Percentiles rank a stretch among this genome's conserved stretches.
These are phyloP conservation scores for Eremochloa ophiuroides DNA, from an alignment of 176 grass and related monocot genomes.

Conservation along the genomic window DNA sequence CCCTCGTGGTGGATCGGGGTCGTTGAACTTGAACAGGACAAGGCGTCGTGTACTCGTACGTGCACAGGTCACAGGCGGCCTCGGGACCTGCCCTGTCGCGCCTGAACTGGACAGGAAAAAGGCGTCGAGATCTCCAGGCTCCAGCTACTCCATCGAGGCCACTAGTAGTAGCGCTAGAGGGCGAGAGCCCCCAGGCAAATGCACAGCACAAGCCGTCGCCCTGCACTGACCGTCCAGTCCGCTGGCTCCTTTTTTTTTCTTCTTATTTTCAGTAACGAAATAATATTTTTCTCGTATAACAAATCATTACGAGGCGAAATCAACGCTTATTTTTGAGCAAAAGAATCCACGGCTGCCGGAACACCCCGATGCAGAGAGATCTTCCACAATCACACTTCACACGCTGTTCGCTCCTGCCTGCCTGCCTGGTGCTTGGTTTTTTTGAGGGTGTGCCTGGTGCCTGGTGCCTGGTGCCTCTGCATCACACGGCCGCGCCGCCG, in stretches of 20 bases:
- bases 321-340: too few species aligned
- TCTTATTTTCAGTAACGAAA: too few species aligned
- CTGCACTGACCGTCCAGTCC: not conserved
- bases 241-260: not conserved
- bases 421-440: too few species aligned
- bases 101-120: slow-evolving; percentile 12
- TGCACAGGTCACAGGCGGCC: not conserved
- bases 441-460: too few species aligned
- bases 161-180: too few species aligned
- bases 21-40: not conserved
- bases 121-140: not conserved
- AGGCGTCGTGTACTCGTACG: not conserved
- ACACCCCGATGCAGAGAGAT: not conserved
- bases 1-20: not conserved
- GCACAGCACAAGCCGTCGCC: too few species aligned
- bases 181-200: too few species aligned
- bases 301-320: too few species aligned
- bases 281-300: too few species aligned
- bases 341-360: not conserved
- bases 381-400: too few species aligned
- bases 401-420: not conserved
- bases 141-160: not conserved
- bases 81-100: not conserved
- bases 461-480: too few species aligned
- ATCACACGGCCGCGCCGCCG: too few species aligned